phyloP scores from a whole-genome alignment of 371 early-diverging fungal genomes.

The Synchytrium microbalum region DNA sequence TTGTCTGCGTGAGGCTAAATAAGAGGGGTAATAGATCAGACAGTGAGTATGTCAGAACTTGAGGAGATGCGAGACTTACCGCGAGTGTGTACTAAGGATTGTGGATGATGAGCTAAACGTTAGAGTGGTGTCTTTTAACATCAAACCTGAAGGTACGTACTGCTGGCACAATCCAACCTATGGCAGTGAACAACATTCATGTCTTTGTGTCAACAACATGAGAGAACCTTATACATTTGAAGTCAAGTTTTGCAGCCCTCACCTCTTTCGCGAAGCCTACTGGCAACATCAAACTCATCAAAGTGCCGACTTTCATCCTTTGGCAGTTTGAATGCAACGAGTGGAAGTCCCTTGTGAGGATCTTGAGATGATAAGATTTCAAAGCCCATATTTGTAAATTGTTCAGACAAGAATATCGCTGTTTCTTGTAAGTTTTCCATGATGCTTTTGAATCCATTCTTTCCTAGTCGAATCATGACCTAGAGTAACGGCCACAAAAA shows the following conservation, averaged over 20 bases:
- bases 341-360: conserved; percentile 46
- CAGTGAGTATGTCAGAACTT: too few relatives aligned
- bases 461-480: conserved; percentile 59
- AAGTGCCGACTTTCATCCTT: conserved; percentile 9
- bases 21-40: too few relatives aligned
- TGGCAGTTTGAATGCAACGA: conserved; percentile 59
- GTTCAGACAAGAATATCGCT: conserved; percentile 39
- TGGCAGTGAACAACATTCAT: too few relatives aligned
- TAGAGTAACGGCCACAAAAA: too few relatives aligned
- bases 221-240: too few relatives aligned
- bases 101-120: too few relatives aligned
- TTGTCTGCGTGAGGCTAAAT: conserved; percentile 23
- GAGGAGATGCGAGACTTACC: too few relatives aligned
- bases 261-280: conserved; percentile 43
- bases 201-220: too few relatives aligned
- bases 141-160: too few relatives aligned
- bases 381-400: conserved; percentile 35
- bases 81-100: too few relatives aligned
- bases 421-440: conserved; percentile 37
- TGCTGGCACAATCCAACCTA: too few relatives aligned
- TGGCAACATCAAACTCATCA: conserved; percentile 40
- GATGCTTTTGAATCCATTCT: conserved; percentile 52
- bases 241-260: conserved; percentile 59
- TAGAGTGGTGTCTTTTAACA: too few relatives aligned
- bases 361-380: conserved; percentile 52